Base-by-base conservation (phyloP, 352 stramenopile species). In the Phytophthora parvispora region DNA sequence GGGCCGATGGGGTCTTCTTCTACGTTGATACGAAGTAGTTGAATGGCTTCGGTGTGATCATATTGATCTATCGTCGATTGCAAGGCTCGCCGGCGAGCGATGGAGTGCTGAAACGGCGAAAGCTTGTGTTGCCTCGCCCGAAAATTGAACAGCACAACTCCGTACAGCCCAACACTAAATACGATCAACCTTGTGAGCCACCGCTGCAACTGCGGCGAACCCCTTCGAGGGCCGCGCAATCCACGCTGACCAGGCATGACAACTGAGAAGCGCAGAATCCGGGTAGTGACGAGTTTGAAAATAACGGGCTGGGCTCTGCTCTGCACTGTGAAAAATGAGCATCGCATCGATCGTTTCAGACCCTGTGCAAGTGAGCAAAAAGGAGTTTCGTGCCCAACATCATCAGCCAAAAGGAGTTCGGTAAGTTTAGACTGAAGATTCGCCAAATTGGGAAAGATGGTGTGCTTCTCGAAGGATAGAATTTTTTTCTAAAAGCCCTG, bases 101-200 rank as follows among this genome's bases (percentile, higher is more conserved):
- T 24, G 16, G 27, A 24, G 1, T 55, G 60, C n/a, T 47, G 25
- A 9, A 43, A 18, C 36, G 34, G 22, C 3, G n/a, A 10, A 20
- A 36, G 51, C 34, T 34, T 29, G 4, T 27, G 24, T n/a, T 56
- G 38, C 6, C 4, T 47, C 22, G 42, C 8, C 25, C 38, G 64
- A 12, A 70, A 64, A 16, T 18, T 45, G 24, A 66, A 38, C n/a
- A 74, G 36, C 12, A 65, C 15, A 31, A 32, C 51, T 29, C 45
- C 55, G 12, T 65, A 74, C 36, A 69, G 32, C 7, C 64, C 6
- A n/a, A 56, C 24, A 34, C 22, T 58, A n/a, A 74, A 31, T 13
- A 74, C 5, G 16, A 74, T 45, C 24, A 69, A 27, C 20, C 53
- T 45, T 9, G 31, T 40, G 24, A 69, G 6, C 60, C 60, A 65